Evolutionary conservation across 2,329 filamentous ascomycete species (phyloP).

Genomic region (Pestalotiopsis sp.): DNA sequence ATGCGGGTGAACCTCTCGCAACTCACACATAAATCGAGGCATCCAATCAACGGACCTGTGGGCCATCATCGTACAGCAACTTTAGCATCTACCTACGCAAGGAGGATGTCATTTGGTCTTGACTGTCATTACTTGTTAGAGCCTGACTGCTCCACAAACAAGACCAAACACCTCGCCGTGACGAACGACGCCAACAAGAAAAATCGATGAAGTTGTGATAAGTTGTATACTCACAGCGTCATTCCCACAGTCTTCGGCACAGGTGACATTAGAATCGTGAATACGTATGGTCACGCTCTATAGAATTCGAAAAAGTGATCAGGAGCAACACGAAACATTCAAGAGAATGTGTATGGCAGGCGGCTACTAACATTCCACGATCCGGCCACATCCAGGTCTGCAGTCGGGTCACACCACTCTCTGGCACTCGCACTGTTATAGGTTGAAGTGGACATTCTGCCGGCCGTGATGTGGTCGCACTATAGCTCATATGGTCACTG

Average conservation of each 20-base stretch:
- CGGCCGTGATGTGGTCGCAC: conserved; percentile 2
- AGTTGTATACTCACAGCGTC: background rate
- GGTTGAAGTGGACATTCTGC: background rate
- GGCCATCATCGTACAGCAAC: background rate
- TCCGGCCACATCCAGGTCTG: background rate
- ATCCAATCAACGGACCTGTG: background rate
- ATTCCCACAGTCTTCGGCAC: background rate
- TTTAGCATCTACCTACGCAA: conserved; percentile 15
- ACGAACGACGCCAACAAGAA: background rate
- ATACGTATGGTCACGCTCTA: background rate
- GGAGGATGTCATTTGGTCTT: conserved; percentile 3
- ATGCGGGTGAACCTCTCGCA: background rate
- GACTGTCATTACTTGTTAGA: background rate
- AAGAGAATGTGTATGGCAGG: background rate
- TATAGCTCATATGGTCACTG: conserved; percentile 6
- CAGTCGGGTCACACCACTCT: conserved; percentile 1
- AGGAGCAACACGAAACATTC: background rate
- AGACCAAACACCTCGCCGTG: background rate
- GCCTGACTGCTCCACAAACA: background rate
- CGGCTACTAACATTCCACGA: background rate
- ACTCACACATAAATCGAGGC: background rate
- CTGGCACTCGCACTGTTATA: background rate
- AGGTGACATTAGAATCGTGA: background rate
- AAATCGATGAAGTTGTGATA: background rate
- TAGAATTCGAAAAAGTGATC: background rate